Evolutionary conservation across 1,284 basidiomycete genomes (phyloP).

Genomic region (Melampsora occidentalis): DNA sequence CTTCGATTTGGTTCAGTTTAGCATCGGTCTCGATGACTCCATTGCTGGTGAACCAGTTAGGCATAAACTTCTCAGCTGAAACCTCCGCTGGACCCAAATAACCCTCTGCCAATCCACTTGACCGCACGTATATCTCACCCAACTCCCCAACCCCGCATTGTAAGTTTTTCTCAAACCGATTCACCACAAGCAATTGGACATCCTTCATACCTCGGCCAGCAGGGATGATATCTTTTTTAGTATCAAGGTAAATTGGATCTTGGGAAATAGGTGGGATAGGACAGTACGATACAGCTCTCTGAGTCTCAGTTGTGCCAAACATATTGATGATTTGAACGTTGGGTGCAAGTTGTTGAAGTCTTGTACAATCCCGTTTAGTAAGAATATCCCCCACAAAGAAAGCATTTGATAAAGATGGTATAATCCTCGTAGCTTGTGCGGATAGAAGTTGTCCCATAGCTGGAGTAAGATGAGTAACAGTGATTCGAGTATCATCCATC

Average conservation of each 20-base stretch:
- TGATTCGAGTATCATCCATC: slow-evolving; percentile 89
- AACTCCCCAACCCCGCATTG: slow-evolving; percentile 94
- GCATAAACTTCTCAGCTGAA: slow-evolving; percentile 84
- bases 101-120: slow-evolving; percentile 91
- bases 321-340: slow-evolving; percentile 98
- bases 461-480: slow-evolving; percentile 92
- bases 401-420: slow-evolving; percentile 80
- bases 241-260: slow-evolving; percentile 85
- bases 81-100: slow-evolving; percentile 78
- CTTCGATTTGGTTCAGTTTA: slow-evolving; percentile 63
- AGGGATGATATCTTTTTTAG: slow-evolving; percentile 97
- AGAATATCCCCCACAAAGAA: slow-evolving; percentile 99
- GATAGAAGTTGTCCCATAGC: slow-evolving; percentile 99
- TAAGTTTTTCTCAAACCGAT: slow-evolving; percentile 80
- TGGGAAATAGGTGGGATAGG: slow-evolving; percentile 79
- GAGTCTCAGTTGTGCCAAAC: slow-evolving; percentile 99
- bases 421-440: slow-evolving; percentile 84
- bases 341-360: slow-evolving; percentile 85
- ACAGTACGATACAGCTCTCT: slow-evolving; percentile 97
- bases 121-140: slow-evolving; percentile 97
- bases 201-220: slow-evolving; percentile 97
- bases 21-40: slow-evolving; percentile 60
- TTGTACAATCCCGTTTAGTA: slow-evolving; percentile 95
- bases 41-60: slow-evolving; percentile 80
- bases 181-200: slow-evolving; percentile 95